Evolutionary conservation across 495 filamentous ascomycete genomes (phyloP), one percentile per base, ranked within the genome.

Genomic region (Lentithecium fluviatile): DNA sequence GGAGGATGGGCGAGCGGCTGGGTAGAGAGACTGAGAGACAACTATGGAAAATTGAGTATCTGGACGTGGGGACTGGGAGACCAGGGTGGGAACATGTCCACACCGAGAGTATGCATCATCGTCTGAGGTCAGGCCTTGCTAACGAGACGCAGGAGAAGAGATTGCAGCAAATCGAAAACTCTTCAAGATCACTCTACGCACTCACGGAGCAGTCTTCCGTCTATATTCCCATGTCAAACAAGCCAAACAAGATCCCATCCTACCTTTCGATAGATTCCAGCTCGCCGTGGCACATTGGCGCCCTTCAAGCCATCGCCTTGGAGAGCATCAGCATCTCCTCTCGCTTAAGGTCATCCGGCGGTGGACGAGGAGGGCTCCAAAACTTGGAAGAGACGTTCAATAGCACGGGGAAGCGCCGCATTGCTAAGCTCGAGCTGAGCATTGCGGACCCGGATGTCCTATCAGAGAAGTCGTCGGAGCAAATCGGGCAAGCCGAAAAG

Each of bases 41-140:
- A 97, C 70, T 93, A 89, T 72, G 89, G 90, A 21, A 97, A 97
- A 75, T 82, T 82, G 57, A 80, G 81, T 34, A 80, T 96, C 32
- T 94, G 88, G 85, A 82, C 91, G 19, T 97, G 92, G 86, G 93
- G 88, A 7, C 71, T 90, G 45, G 87, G 94, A 70, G 82, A 83
- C 50, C 78, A 78, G 32, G 65, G 65, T 4, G 42, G 34, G 15
- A 63, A 62, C n/a, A 74, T 72, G 59, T 83, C 74, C 52, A 75
- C 81, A 26, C 73, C 80, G 60, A 78, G 84, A 66, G 88, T 89
- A 73, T 70, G 79, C 7, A 15, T 34, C 50, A 37, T 55, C 10
- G 19, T 49, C 55, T 12, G 42, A 36, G 8, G 10, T 13, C 32
- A 43, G 55, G 25, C 17, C 34, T 34, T 34, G 45, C 40, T 52